phyloP scores from a whole-genome alignment of 192 early-diverging fungal genomes.

The Anaeromyces robustus region DNA sequence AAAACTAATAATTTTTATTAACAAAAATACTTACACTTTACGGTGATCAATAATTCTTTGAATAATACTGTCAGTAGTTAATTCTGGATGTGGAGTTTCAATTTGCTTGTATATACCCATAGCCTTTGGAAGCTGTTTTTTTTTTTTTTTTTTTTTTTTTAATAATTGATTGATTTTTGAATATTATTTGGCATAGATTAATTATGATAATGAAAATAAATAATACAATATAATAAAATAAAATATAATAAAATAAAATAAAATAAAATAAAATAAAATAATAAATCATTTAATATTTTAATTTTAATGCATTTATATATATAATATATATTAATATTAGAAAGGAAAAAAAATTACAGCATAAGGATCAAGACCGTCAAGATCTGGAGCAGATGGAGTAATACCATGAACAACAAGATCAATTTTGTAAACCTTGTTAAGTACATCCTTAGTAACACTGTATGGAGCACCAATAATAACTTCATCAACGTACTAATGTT shows the following conservation, averaged over 20 bases:
- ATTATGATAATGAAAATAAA: too few relatives aligned
- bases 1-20: not conserved
- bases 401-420: conserved; percentile 63
- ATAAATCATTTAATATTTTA: too few relatives aligned
- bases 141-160: too few relatives aligned
- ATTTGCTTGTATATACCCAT: conserved; percentile 65
- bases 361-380: conserved; percentile 71
- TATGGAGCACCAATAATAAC: conserved; percentile 86
- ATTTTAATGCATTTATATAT: not conserved
- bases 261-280: too few relatives aligned
- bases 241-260: too few relatives aligned
- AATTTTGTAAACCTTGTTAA: conserved; percentile 74
- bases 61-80: conserved; percentile 78
- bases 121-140: conserved; percentile 49
- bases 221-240: too few relatives aligned
- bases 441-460: conserved; percentile 70
- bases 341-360: conserved; percentile 15
- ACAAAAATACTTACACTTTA: conserved; percentile 41
- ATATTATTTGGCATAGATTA: too few relatives aligned
- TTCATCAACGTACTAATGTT: conserved; percentile 68
- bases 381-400: conserved; percentile 42
- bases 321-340: not conserved
- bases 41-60: conserved; percentile 76
- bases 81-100: conserved; percentile 51
- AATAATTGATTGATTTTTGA: too few relatives aligned